phyloP scores from a whole-genome alignment of 768 basidiomycete species.

The Chiua virens region DNA sequence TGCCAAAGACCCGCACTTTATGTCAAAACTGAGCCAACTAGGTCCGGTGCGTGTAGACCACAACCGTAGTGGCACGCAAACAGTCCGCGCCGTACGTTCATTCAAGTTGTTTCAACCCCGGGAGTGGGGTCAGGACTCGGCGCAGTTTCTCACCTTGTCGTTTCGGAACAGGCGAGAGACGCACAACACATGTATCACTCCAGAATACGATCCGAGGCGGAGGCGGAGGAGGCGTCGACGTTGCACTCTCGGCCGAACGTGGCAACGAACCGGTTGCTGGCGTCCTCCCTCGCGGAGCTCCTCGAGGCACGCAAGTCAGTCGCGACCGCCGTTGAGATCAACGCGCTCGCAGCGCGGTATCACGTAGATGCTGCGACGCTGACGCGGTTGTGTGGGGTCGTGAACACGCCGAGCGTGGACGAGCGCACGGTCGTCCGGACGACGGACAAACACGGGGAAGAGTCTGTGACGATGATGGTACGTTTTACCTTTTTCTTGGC shows the following conservation, averaged over 20 bases:
- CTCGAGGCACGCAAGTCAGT: constrained; percentile 62
- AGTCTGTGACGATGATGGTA: constrained; percentile 51
- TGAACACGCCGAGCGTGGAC: constrained; percentile 66
- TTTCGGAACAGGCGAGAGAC: constrained; percentile 19
- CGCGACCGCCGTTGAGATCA: constrained; percentile 41
- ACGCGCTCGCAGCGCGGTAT: constrained; percentile 52
- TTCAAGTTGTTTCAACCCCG: too few relatives aligned
- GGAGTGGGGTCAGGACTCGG: too few relatives aligned
- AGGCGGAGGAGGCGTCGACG: constrained; percentile 42
- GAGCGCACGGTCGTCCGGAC: constrained; percentile 42
- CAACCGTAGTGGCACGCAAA: constrained; percentile 40
- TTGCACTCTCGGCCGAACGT: constrained; percentile 6
- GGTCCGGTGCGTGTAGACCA: constrained; percentile 74
- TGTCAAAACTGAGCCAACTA: constrained; percentile 60
- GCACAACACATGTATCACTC: constrained; percentile 51
- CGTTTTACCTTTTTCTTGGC: constrained; percentile 15
- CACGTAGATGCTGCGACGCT: constrained; percentile 54
- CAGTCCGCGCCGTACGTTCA: constrained; percentile 47
- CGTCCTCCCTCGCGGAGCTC: constrained; percentile 51
- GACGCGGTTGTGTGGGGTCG: constrained; percentile 50
- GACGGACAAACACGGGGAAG: constrained; percentile 56
- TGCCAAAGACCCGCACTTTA: constrained; percentile 68
- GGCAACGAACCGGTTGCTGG: constrained; percentile 55
- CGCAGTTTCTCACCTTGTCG: too few relatives aligned
- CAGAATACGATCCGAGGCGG: constrained; percentile 53